phyloP scores from a whole-genome alignment of 768 basidiomycete genomes.

The Candolleomyces aberdarensis region DNA sequence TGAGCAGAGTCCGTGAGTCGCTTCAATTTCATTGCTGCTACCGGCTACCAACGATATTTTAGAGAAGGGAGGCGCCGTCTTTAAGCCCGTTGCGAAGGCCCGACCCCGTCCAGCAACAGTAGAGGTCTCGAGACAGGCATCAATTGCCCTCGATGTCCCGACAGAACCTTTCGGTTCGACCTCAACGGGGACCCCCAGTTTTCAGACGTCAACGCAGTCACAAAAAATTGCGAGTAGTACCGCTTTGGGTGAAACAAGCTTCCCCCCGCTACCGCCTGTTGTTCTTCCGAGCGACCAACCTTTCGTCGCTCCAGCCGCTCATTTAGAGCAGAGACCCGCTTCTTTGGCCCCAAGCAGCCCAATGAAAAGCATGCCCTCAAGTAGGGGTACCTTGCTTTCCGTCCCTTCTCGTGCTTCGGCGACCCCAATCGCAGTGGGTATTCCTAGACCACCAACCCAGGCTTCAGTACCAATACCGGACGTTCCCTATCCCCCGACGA shows the following conservation, averaged over 20 bases:
- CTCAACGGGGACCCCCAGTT: not conserved
- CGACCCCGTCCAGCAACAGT: conserved; percentile 38
- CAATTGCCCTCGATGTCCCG: conserved; percentile 17
- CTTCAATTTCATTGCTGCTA: conserved; percentile 1
- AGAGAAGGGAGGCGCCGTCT: conserved; percentile 74
- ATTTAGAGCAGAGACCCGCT: not conserved
- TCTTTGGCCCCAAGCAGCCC: not conserved
- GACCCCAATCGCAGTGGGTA: not conserved
- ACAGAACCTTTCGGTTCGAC: not conserved
- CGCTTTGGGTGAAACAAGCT: not conserved
- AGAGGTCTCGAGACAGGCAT: conserved; percentile 25
- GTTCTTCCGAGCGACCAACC: not conserved
- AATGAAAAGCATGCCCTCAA: not conserved
- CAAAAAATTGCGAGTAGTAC: not conserved
- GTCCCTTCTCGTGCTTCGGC: not conserved
- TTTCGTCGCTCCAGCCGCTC: not conserved
- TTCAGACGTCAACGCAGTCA: not conserved
- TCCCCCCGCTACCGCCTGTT: not conserved
- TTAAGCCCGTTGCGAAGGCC: conserved; percentile 62
- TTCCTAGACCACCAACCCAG: conserved; percentile 6
- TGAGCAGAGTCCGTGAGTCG: conserved; percentile 67
- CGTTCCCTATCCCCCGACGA: not conserved
- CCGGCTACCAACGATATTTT: conserved; percentile 3
- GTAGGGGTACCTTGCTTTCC: not conserved
- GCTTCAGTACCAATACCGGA: not conserved